These are phyloP conservation scores for Entomortierella lignicola DNA, from an alignment of 192 early-diverging fungal species.

Conservation along the genomic window DNA sequence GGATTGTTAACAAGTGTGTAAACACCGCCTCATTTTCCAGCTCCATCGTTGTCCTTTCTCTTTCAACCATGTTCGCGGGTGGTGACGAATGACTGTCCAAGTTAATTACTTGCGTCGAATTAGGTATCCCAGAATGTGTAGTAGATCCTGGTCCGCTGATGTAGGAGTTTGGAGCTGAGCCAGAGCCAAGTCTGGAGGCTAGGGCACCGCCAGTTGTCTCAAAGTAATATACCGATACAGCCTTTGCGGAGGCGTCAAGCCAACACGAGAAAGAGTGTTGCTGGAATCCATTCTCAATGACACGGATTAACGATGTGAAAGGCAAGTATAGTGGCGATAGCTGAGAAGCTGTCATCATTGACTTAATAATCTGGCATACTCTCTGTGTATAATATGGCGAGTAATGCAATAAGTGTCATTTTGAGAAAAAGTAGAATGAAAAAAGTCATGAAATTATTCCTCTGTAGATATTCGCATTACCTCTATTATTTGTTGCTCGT, in stretches of 20 bases:
- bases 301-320: conserved; percentile 40
- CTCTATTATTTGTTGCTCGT: conserved; percentile 57
- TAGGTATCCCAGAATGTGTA: background rate
- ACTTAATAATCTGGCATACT: conserved; percentile 60
- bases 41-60: conserved; percentile 11
- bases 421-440: background rate
- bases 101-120: conserved; percentile 13
- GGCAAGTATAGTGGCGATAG: conserved; percentile 56
- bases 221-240: conserved; percentile 62
- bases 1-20: conserved; percentile 33
- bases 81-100: background rate
- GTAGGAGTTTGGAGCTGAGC: conserved; percentile 15
- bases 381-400: conserved; percentile 18
- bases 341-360: conserved; percentile 57
- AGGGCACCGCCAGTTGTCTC: conserved; percentile 55
- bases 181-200: conserved; percentile 26
- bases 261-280: conserved; percentile 53
- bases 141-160: conserved; percentile 6
- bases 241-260: conserved; percentile 60
- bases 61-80: background rate
- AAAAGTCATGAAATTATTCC: background rate
- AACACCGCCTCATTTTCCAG: conserved; percentile 34
- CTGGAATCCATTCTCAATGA: conserved; percentile 57
- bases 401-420: background rate
- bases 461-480: conserved; percentile 18